These are phyloP conservation scores for Salix purpurea DNA, from an alignment of 345 rosid species.

Conservation along the genomic window DNA sequence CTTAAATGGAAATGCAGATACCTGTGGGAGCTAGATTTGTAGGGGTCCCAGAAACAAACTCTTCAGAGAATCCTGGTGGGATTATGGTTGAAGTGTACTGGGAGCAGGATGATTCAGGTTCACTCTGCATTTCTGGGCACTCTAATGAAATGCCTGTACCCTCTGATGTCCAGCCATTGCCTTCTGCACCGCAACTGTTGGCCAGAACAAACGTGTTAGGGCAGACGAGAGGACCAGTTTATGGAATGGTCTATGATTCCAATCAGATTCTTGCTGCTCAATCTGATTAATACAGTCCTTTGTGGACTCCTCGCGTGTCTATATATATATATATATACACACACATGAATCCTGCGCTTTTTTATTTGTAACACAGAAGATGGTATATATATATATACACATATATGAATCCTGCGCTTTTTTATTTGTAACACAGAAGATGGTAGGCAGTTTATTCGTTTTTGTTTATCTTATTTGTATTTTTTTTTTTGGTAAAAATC, in stretches of 20 bases:
- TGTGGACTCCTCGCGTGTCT: neutral
- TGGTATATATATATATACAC: neutral
- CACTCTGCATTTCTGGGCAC: conserved; percentile 79
- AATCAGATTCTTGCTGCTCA: conserved; percentile 25
- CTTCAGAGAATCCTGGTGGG: conserved; percentile 58
- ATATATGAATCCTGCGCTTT: neutral
- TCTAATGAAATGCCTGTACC: conserved; percentile 70
- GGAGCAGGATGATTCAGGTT: conserved; percentile 83
- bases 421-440: neutral
- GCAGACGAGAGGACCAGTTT: conserved; percentile 31
- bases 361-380: neutral
- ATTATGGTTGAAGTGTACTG: conserved; percentile 89
- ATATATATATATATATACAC: too few species aligned
- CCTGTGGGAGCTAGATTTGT: conserved; percentile 76
- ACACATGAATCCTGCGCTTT: neutral
- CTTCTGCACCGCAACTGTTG: conserved; percentile 29
- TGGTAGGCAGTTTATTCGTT: neutral
- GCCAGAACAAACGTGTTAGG: conserved; percentile 25
- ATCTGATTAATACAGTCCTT: conserved; percentile 1
- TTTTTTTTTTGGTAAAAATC: too few species aligned
- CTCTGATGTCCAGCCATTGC: conserved; percentile 25
- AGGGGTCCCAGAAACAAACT: conserved; percentile 67
- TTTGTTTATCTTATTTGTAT: neutral
- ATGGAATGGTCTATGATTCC: conserved; percentile 60
- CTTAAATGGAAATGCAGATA: conserved; percentile 42